Conservation (phyloP, 176 grass and related monocot species). For the Tuctoria greenei region DNA sequence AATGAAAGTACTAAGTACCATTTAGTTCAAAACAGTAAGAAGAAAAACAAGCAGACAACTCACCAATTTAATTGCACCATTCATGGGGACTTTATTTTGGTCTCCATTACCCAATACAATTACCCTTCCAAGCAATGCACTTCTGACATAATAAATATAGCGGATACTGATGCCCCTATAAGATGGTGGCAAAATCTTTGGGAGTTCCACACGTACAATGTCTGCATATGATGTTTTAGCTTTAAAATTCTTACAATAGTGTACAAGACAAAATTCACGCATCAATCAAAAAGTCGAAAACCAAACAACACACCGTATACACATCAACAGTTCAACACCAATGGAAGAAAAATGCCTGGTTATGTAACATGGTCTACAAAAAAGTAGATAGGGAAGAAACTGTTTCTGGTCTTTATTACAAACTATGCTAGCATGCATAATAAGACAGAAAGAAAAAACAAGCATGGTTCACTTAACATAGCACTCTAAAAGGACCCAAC, state of each 20-base stretch:
- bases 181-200: slow-evolving; percentile 84
- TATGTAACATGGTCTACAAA: background rate
- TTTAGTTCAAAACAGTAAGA: background rate
- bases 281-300: background rate
- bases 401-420: background rate
- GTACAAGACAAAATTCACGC: background rate
- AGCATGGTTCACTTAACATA: background rate
- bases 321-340: background rate
- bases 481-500: background rate
- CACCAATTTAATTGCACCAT: slow-evolving; percentile 70
- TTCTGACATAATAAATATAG: slow-evolving; percentile 94
- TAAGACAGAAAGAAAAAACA: background rate
- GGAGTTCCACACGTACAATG: slow-evolving; percentile 73
- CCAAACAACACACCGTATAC: background rate
- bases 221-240: slow-evolving; percentile 50
- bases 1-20: slow-evolving; percentile 8
- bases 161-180: slow-evolving; percentile 89
- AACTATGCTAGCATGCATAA: background rate
- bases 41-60: slow-evolving; percentile 38
- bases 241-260: slow-evolving; percentile 12
- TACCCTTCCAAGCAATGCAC: slow-evolving; percentile 60
- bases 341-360: background rate
- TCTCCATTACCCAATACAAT: slow-evolving; percentile 52
- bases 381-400: background rate
- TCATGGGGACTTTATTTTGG: slow-evolving; percentile 46